These are phyloP conservation scores for Fusarium penzigii DNA, from an alignment of 2,329 filamentous ascomycete species.

Conservation along the genomic window DNA sequence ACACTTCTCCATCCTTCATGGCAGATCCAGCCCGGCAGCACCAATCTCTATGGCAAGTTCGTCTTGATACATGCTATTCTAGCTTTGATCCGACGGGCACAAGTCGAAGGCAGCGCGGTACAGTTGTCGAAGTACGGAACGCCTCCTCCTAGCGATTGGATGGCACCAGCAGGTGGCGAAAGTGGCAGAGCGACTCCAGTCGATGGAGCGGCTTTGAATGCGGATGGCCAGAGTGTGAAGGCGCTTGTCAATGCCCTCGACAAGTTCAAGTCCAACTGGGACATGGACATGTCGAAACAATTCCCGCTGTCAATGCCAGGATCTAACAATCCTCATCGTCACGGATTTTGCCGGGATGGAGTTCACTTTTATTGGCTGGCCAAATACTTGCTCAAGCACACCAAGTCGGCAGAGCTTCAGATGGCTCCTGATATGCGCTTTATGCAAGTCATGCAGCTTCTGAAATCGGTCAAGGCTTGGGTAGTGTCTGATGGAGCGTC, in stretches of 20 bases:
- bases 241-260: slow-evolving; percentile 59
- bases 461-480: slow-evolving; percentile 62
- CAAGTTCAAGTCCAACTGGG: slow-evolving; percentile 74
- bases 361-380: slow-evolving; percentile 75
- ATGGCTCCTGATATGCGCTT: slow-evolving; percentile 61
- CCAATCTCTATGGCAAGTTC: slow-evolving; percentile 74
- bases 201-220: slow-evolving; percentile 35
- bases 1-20: slow-evolving; percentile 60
- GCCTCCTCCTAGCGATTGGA: slow-evolving; percentile 62
- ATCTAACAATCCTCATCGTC: slow-evolving; percentile 55
- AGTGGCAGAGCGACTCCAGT: slow-evolving; percentile 50
- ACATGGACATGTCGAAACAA: slow-evolving; percentile 67
- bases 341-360: slow-evolving; percentile 71
- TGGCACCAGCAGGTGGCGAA: slow-evolving; percentile 42
- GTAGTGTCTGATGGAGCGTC: slow-evolving; percentile 64
- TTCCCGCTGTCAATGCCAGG: slow-evolving; percentile 55
- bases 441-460: slow-evolving; percentile 58
- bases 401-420: slow-evolving; percentile 53
- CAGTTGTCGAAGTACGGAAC: slow-evolving; percentile 48
- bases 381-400: slow-evolving; percentile 63
- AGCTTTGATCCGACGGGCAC: slow-evolving; percentile 54
- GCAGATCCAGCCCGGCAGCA: slow-evolving; percentile 63
- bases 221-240: slow-evolving; percentile 49
- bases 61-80: slow-evolving; percentile 71
- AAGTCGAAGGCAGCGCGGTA: slow-evolving; percentile 41